Base-by-base conservation (phyloP, 805 yeast genomes). In the Candida schatavii region DNA sequence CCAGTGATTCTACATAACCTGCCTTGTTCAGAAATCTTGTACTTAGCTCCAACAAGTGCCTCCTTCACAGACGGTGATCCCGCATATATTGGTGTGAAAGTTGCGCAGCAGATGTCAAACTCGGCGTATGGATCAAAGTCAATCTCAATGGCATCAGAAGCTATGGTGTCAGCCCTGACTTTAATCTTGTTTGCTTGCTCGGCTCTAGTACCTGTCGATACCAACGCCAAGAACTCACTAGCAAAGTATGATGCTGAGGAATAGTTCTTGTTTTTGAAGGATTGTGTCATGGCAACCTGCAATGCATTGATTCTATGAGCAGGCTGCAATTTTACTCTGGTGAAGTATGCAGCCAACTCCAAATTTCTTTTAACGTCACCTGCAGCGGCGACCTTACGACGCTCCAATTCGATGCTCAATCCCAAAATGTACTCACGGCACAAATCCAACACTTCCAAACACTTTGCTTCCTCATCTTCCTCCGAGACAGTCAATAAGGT, bases 341-440 rank as follows among this genome's bases (percentile, higher is more conserved):
- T 88, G 72, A 93, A 95, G 66, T 91, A 91, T 1, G 98, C 95
- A 4, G 99, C 98, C 51, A 93, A 72, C 64, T 93, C 98, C 57
- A 93, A 74, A 63, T 88, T 90, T 48, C 98, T 85, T 64, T 88
- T 85, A 42, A 85, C 72, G 46, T 83, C 82, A 23, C 76, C 75
- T 9, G 82, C 73, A 25, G 85, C 87, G 9, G 35, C 35, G 44
- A 95, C 66, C 9, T 85, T 60, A 66, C 98, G 88, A 66, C 99
- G 90, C 42, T 77, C 78, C 49, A 91, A 74, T 65, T 93, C 99
- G 48, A 93, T 88, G 18, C 95, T 85, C 50, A 91, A 76, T 21
- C 98, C 99, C 39, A 93, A 62, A 54, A 93, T 89, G 64, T 93
- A 93, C 61, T 91, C 96, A 51, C 86, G 83, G 64, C 96, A 85